A percentile compares a stretch with the other conserved stretches of the same genome.
Conservation (phyloP, 1,139 yeast genomes). For the Candida glucosophila region DNA sequence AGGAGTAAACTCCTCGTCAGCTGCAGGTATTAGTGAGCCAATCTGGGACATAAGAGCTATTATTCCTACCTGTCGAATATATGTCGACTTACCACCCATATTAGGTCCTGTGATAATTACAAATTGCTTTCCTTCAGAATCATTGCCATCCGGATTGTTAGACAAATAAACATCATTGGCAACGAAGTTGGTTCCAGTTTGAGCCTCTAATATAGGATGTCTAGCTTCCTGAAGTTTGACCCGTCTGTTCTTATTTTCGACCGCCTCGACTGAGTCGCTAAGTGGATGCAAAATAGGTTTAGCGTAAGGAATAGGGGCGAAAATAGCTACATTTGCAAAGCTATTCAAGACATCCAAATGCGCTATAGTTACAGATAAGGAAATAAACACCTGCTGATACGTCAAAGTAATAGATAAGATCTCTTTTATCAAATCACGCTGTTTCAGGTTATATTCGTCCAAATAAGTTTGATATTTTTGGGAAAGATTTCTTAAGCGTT, state of each 20-base stretch:
- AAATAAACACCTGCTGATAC: conserved; percentile 68
- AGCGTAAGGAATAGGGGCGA: conserved; percentile 76
- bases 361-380: conserved; percentile 55
- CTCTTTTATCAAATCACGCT: conserved; percentile 70
- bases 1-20: conserved; percentile 37
- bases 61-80: conserved; percentile 86
- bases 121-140: conserved; percentile 38
- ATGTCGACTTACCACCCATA: conserved; percentile 98
- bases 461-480: conserved; percentile 50
- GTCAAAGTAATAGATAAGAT: conserved; percentile 74
- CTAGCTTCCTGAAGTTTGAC: conserved; percentile 64
- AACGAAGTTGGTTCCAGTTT: conserved; percentile 79
- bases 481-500: conserved; percentile 50
- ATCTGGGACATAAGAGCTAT: conserved; percentile 85
- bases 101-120: conserved; percentile 92
- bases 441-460: conserved; percentile 64
- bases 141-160: conserved; percentile 7
- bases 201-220: conserved; percentile 91
- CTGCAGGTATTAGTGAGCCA: conserved; percentile 79
- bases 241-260: conserved; percentile 34
- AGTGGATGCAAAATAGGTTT: conserved; percentile 59
- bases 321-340: conserved; percentile 79
- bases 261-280: conserved; percentile 12
- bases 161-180: conserved; percentile 69
- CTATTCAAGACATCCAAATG: conserved; percentile 76